A percentile compares a stretch with the other conserved stretches of the same genome.
Conservation (phyloP, 108 stramenopile species). For the Conticribra weissflogii region DNA sequence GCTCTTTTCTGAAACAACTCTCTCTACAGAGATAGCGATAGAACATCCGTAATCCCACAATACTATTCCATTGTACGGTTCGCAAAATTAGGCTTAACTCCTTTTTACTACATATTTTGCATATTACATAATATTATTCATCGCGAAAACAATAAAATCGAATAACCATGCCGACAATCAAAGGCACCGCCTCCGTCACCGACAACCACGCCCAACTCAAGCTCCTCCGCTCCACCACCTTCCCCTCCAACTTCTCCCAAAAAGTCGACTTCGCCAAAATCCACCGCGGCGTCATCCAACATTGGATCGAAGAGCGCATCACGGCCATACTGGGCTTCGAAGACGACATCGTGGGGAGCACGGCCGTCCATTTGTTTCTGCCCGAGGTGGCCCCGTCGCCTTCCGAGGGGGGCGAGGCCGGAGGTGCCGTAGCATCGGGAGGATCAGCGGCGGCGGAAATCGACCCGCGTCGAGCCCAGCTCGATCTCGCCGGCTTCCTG, state of each 20-base stretch:
- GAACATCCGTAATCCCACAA: no score
- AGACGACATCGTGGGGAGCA: conserved; percentile 85
- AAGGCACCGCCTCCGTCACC: conserved; percentile 83
- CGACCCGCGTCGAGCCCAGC: conserved; percentile 77
- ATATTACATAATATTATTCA: no score
- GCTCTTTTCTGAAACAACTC: no score
- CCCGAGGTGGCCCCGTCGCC: no score
- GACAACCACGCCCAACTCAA: conserved; percentile 69
- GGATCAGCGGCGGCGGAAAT: conserved; percentile 34
- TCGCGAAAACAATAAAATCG: no score
- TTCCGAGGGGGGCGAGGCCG: conserved; percentile 3
- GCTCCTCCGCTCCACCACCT: conserved; percentile 71
- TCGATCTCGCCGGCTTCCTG: conserved; percentile 83
- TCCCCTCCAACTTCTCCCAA: conserved; percentile 70
- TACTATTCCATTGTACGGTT: no score
- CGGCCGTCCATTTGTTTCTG: conserved; percentile 83
- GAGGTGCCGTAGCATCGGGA: not conserved
- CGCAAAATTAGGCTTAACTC: no score
- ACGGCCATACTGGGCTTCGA: conserved; percentile 80
- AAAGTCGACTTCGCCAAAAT: conserved; percentile 59
- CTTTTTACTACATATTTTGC: no score
- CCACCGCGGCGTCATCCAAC: conserved; percentile 70
- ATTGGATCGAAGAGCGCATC: conserved; percentile 81
- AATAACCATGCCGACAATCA: conserved; percentile 78
- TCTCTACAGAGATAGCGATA: no score